Conservation (phyloP, 768 basidiomycete species). For the Trametes elegans region DNA sequence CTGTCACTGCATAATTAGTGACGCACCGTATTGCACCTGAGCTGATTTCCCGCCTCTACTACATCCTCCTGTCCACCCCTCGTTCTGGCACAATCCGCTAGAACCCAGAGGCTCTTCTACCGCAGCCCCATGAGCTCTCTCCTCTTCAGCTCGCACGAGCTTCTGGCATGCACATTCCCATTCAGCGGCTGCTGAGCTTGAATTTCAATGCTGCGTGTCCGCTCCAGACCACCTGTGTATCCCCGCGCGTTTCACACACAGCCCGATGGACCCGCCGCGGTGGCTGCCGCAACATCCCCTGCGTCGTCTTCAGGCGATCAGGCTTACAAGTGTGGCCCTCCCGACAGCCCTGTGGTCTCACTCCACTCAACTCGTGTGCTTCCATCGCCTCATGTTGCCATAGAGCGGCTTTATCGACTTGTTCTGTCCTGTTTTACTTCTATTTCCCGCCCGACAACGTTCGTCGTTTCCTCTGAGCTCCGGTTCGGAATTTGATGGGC, state of each 20-base stretch:
- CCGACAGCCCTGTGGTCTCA: background rate
- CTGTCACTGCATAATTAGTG: background rate
- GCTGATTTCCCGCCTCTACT: background rate
- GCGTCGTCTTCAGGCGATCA: background rate
- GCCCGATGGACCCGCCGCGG: background rate
- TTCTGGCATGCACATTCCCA: background rate
- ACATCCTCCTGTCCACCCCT: no score
- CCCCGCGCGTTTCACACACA: background rate
- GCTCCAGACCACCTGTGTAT: background rate
- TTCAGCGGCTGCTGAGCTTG: background rate
- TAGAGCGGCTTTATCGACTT: background rate
- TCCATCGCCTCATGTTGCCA: background rate
- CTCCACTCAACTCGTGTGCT: constrained; percentile 7
- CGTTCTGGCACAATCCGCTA: no score
- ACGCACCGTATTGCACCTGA: background rate
- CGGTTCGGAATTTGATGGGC: background rate
- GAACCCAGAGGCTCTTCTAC: no score
- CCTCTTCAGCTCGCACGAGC: background rate
- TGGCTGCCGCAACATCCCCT: background rate
- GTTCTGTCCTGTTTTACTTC: background rate
- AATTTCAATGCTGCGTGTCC: background rate
- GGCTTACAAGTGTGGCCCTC: background rate
- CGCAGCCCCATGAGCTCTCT: no score
- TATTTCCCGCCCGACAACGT: background rate
- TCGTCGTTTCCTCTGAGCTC: background rate